A percentile compares a stretch with the other conserved stretches of the same genome.
phyloP scores from a whole-genome alignment of 192 early-diverging fungal genomes.

The Backusella luteola region DNA sequence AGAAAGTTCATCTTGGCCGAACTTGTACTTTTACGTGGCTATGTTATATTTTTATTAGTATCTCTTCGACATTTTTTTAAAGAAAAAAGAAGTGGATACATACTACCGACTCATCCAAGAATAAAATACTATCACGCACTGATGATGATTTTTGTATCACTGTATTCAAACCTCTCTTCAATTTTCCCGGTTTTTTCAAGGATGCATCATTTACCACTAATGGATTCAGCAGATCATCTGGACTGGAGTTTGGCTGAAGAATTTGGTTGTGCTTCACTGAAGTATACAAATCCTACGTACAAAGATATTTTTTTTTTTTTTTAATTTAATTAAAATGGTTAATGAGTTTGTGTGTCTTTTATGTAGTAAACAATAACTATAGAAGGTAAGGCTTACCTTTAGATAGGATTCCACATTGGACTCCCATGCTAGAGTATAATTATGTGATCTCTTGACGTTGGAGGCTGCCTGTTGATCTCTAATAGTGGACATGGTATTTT shows the following conservation, averaged over 20 bases:
- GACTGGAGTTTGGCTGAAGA: slow-evolving; percentile 32
- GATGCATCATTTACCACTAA: not conserved
- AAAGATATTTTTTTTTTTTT: not conserved
- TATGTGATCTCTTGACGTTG: slow-evolving; percentile 22
- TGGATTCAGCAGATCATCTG: not conserved
- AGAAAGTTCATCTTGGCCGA: not conserved
- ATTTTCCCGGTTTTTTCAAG: slow-evolving; percentile 15
- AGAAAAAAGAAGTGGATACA: not conserved
- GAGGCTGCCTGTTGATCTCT: slow-evolving; percentile 28
- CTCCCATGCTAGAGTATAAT: slow-evolving; percentile 44
- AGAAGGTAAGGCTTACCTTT: slow-evolving; percentile 30
- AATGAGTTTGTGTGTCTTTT: not conserved
- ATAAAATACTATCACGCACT: slow-evolving; percentile 19
- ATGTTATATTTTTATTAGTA: not conserved
- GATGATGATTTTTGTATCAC: slow-evolving; percentile 22
- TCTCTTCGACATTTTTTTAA: too few relatives aligned
- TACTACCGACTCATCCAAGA: not conserved
- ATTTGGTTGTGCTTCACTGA: slow-evolving; percentile 63
- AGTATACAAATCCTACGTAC: slow-evolving; percentile 49
- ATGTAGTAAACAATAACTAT: not conserved
- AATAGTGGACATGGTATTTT: slow-evolving; percentile 62
- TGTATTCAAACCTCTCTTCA: slow-evolving; percentile 24
- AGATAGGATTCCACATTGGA: slow-evolving; percentile 53
- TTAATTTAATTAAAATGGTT: not conserved
- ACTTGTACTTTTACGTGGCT: slow-evolving; percentile 24